phyloP scores from a whole-genome alignment of 192 early-diverging fungal genomes.

The Coemansia javaensis region DNA sequence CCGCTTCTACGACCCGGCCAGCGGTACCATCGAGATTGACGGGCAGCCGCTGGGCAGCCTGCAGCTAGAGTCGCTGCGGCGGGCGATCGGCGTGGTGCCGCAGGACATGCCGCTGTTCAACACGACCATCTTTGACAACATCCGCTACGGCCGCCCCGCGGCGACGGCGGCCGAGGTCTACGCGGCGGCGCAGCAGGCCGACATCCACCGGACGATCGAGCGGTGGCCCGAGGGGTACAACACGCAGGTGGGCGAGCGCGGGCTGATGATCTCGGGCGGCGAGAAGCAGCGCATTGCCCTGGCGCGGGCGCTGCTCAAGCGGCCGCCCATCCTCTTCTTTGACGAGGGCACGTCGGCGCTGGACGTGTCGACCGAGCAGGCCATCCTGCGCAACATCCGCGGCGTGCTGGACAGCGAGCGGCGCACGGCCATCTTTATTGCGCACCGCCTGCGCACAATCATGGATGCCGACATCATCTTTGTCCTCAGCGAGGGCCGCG shows the following conservation, averaged over 20 bases:
- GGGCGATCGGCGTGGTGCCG: conserved; percentile 78
- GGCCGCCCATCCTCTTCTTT: conserved; percentile 56
- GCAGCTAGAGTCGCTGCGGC: conserved; percentile 74
- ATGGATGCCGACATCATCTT: conserved; percentile 86
- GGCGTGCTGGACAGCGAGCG: conserved; percentile 58
- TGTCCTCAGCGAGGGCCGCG: conserved; percentile 81
- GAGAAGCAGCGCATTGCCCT: conserved; percentile 63
- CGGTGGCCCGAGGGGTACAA: conserved; percentile 58
- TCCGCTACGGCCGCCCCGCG: conserved; percentile 75
- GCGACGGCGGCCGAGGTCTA: conserved; percentile 61
- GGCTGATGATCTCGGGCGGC: conserved; percentile 67
- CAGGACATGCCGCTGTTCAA: conserved; percentile 95
- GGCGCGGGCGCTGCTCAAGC: conserved; percentile 50
- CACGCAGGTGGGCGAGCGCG: conserved; percentile 67
- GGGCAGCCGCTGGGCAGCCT: conserved; percentile 76
- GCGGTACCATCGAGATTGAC: conserved; percentile 79
- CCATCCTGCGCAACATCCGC: conserved; percentile 82
- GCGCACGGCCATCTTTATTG: conserved; percentile 89
- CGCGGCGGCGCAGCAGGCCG: conserved; percentile 54
- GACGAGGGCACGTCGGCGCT: conserved; percentile 65
- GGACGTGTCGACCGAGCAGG: conserved; percentile 61
- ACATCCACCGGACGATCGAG: conserved; percentile 60
- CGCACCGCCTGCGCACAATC: conserved; percentile 88
- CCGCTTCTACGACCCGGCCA: conserved; percentile 87
- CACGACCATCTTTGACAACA: conserved; percentile 86